phyloP scores from a whole-genome alignment of 345 rosid species.

The Microthlaspi erraticum region DNA sequence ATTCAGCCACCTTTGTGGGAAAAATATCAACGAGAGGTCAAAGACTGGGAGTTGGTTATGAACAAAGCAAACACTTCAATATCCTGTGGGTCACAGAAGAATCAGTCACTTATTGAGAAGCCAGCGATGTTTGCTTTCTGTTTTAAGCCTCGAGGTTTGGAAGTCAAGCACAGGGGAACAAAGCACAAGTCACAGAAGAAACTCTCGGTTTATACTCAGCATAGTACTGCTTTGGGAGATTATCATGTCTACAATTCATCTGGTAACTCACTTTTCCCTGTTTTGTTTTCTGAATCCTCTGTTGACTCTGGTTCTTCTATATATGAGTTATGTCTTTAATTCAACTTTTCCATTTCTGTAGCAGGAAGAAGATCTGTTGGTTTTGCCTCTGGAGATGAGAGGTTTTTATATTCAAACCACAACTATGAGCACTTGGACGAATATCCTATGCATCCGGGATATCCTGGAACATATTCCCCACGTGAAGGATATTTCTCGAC shows the following conservation, averaged over 20 bases:
- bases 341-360: conserved; percentile 32
- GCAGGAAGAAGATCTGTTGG: conserved; percentile 83
- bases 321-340: conserved; percentile 16
- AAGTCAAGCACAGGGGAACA: conserved; percentile 83
- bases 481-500: conserved; percentile 55
- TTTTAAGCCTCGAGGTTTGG: conserved; percentile 95
- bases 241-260: conserved; percentile 35
- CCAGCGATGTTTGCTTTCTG: conserved; percentile 97
- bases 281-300: conserved; percentile 14
- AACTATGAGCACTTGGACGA: conserved; percentile 64
- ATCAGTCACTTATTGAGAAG: conserved; percentile 62
- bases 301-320: conserved; percentile 1
- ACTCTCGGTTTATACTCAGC: conserved; percentile 66
- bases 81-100: conserved; percentile 60
- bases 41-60: conserved; percentile 76
- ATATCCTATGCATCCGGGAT: conserved; percentile 56
- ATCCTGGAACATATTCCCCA: conserved; percentile 59
- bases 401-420: conserved; percentile 51
- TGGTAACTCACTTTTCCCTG: conserved; percentile 24
- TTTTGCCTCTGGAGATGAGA: conserved; percentile 73
- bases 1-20: conserved; percentile 93
- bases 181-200: conserved; percentile 86
- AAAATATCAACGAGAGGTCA: conserved; percentile 77
- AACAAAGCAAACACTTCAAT: conserved; percentile 50
- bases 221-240: conserved; percentile 55